Evolutionary conservation across 2,329 filamentous ascomycete species (phyloP).

Genomic region (Sporothrix humicola): DNA sequence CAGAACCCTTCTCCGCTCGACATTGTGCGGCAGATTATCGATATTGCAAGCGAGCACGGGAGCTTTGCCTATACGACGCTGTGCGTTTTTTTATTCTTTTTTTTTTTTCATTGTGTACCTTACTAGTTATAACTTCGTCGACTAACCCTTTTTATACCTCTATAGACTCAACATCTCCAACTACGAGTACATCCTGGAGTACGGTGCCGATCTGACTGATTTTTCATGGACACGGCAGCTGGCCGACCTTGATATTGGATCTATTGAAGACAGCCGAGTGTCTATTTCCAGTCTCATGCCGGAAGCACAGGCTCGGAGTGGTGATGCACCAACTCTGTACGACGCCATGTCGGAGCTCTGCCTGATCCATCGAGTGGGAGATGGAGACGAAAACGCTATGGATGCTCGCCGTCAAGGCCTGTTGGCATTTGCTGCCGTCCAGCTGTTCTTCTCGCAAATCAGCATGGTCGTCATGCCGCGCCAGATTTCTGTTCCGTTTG

Average conservation of each 20-base stretch:
- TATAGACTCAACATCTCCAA: slow-evolving; percentile 34
- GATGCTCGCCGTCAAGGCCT: slow-evolving; percentile 31
- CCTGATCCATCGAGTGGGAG: background rate
- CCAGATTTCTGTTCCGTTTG: background rate
- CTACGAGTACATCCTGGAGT: slow-evolving; percentile 21
- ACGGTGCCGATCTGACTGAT: slow-evolving; percentile 31
- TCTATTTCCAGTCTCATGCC: slow-evolving; percentile 29
- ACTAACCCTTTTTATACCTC: background rate
- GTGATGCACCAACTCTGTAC: slow-evolving; percentile 27
- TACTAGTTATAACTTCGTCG: no score
- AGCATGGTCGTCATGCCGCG: slow-evolving; percentile 36
- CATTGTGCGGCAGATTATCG: slow-evolving; percentile 29
- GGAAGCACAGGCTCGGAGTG: background rate
- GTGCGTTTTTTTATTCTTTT: slow-evolving; percentile 20
- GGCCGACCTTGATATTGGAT: slow-evolving; percentile 20
- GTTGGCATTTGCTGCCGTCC: slow-evolving; percentile 33
- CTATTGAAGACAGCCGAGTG: slow-evolving; percentile 8
- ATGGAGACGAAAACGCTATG: background rate
- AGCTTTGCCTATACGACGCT: slow-evolving; percentile 36
- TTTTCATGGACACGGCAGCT: slow-evolving; percentile 32
- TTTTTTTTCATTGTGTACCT: no score
- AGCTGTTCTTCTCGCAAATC: slow-evolving; percentile 38
- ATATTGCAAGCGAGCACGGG: slow-evolving; percentile 18
- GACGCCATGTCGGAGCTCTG: slow-evolving; percentile 35
- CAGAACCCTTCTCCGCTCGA: slow-evolving; percentile 29